Percentiles rank a stretch among this genome's conserved stretches.
These are phyloP conservation scores for Boletus holoroseus DNA, from an alignment of 1,284 basidiomycete species.

Conservation along the genomic window DNA sequence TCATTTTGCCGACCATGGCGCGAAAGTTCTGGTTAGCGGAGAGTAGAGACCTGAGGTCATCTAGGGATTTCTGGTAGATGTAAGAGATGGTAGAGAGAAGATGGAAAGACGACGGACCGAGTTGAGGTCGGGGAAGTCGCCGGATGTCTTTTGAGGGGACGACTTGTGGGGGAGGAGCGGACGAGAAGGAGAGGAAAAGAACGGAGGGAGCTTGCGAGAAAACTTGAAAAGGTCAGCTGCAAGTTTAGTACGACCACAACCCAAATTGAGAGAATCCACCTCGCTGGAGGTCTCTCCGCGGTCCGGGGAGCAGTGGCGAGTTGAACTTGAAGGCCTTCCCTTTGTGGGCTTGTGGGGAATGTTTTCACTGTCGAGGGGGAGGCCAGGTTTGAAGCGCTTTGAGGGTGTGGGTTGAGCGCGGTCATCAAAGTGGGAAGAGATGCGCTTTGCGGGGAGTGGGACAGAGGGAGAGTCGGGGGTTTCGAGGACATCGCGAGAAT, in stretches of 20 bases:
- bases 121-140: conserved; percentile 16
- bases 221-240: conserved; percentile 18
- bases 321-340: conserved; percentile 3
- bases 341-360: conserved; percentile 11
- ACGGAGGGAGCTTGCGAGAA: conserved; percentile 2
- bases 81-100: not conserved
- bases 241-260: not conserved
- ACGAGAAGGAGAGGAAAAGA: conserved; percentile 3
- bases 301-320: conserved; percentile 14
- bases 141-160: conserved; percentile 6
- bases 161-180: not conserved
- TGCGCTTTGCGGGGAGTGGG: conserved; percentile 38
- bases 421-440: conserved; percentile 39
- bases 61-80: conserved; percentile 21
- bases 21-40: conserved; percentile 12
- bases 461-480: conserved; percentile 35
- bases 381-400: conserved; percentile 41
- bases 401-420: conserved; percentile 31
- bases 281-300: conserved; percentile 25
- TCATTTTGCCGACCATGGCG: conserved; percentile 14
- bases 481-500: conserved; percentile 33
- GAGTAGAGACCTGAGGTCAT: conserved; percentile 19
- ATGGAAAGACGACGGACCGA: conserved; percentile 4
- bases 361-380: conserved; percentile 38
- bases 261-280: conserved; percentile 25